A percentile compares a stretch with the other conserved stretches of the same genome.
These are phyloP conservation scores for Nicotiana undulata DNA, from an alignment of 257 asterid genomes.

Conservation along the genomic window DNA sequence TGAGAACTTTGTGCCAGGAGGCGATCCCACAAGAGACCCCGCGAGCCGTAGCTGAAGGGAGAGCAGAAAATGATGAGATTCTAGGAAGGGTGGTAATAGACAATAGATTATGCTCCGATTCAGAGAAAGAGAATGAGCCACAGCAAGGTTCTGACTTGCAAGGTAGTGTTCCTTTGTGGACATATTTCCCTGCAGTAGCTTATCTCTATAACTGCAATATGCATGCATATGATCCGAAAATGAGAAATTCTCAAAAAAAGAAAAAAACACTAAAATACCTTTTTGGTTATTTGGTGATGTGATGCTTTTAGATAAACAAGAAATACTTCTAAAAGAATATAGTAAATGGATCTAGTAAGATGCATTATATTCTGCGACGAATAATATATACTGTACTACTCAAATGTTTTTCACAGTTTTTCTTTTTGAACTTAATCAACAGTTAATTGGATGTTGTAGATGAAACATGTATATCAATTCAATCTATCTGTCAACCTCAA, in stretches of 20 bases:
- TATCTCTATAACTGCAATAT: not conserved
- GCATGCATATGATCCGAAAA: not conserved
- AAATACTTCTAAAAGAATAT: not conserved
- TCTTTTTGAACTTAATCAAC: not conserved
- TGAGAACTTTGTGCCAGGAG: slow-evolving; percentile 24
- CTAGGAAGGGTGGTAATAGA: slow-evolving; percentile 12
- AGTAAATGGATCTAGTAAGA: not conserved
- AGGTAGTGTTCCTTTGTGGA: slow-evolving; percentile 18
- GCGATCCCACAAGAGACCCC: slow-evolving; percentile 9
- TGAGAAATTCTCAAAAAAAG: not conserved
- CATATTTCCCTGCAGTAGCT: slow-evolving; percentile 2
- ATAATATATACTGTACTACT: not conserved
- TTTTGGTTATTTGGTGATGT: not conserved
- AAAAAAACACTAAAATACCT: not conserved
- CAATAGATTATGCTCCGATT: slow-evolving; percentile 4
- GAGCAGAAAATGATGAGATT: slow-evolving; percentile 16
- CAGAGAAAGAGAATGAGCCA: slow-evolving; percentile 14
- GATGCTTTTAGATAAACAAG: not conserved
- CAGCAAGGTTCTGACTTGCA: slow-evolving; percentile 14
- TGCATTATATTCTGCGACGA: not conserved
- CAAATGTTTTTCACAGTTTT: not conserved
- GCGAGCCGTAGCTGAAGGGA: slow-evolving; percentile 16
- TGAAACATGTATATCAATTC: not conserved
- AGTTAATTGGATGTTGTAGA: not conserved
- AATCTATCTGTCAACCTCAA: not conserved